phyloP scores from a whole-genome alignment of 2,329 filamentous ascomycete species.

The Atkinsonella texensis region DNA sequence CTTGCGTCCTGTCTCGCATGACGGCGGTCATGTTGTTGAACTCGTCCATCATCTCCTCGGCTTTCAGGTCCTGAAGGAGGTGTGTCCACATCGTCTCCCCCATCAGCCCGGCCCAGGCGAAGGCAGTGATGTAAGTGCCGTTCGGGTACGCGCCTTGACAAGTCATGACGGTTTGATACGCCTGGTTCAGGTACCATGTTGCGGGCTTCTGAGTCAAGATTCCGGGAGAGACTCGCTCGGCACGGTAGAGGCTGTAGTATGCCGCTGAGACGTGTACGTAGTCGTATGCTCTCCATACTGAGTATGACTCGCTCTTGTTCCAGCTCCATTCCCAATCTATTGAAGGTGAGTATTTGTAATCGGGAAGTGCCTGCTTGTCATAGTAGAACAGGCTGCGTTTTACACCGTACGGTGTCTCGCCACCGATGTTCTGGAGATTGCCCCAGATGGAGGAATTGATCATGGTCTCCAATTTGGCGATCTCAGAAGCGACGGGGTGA shows the following conservation, averaged over 20 bases:
- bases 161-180: slow-evolving; percentile 30
- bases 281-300: slow-evolving; percentile 41
- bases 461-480: slow-evolving; percentile 34
- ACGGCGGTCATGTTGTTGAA: slow-evolving; percentile 27
- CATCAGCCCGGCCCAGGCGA: slow-evolving; percentile 40
- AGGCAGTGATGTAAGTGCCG: slow-evolving; percentile 27
- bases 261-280: slow-evolving; percentile 44
- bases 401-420: slow-evolving; percentile 21
- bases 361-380: slow-evolving; percentile 28
- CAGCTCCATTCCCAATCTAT: slow-evolving; percentile 41
- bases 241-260: slow-evolving; percentile 47
- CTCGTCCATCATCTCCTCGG: slow-evolving; percentile 30
- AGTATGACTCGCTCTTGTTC: slow-evolving; percentile 32
- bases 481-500: slow-evolving; percentile 35
- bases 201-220: slow-evolving; percentile 29
- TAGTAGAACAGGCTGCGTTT: slow-evolving; percentile 47
- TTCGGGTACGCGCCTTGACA: neutral
- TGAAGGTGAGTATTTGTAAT: slow-evolving; percentile 30
- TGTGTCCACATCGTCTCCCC: slow-evolving; percentile 46
- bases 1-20: slow-evolving; percentile 36
- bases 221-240: slow-evolving; percentile 34
- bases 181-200: slow-evolving; percentile 43
- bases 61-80: slow-evolving; percentile 36
- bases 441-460: slow-evolving; percentile 1
- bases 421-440: neutral